These are phyloP conservation scores for Sideroxylon spinosum DNA, from an alignment of 179 eudicot species.

Conservation along the genomic window DNA sequence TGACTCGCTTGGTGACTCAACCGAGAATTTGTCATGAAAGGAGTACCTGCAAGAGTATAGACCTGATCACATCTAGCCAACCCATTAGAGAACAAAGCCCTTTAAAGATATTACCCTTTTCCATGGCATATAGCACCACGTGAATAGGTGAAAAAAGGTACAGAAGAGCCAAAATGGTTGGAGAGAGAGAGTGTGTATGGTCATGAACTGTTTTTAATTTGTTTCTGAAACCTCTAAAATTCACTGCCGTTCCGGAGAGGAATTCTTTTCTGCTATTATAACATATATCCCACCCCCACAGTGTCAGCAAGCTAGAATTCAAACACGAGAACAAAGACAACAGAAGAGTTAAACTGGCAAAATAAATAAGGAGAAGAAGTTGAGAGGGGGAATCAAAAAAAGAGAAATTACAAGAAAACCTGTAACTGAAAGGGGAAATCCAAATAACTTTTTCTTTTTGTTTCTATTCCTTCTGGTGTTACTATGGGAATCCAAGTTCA, in stretches of 20 bases:
- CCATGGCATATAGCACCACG: conserved; percentile 5
- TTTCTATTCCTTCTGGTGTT: no score
- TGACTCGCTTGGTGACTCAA: background rate
- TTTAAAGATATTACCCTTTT: background rate
- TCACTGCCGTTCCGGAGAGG: conserved; percentile 8
- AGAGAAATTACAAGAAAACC: no score
- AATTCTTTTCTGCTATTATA: background rate
- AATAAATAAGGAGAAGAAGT: no score
- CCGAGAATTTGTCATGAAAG: conserved; percentile 13
- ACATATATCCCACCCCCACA: background rate
- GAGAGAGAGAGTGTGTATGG: no score
- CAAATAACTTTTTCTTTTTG: no score
- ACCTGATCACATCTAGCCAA: conserved; percentile 44
- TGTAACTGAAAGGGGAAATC: no score
- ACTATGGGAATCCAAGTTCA: no score
- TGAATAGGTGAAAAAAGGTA: background rate
- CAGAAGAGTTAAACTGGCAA: no score
- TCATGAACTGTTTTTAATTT: background rate
- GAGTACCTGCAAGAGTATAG: conserved; percentile 34
- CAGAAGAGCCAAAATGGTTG: background rate
- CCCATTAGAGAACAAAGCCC: conserved; percentile 29
- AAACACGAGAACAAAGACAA: conserved; percentile 9
- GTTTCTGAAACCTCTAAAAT: background rate
- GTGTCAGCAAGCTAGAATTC: conserved; percentile 4
- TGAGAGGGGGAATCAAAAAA: no score